Evolutionary conservation across 768 basidiomycete species (phyloP).

Genomic region (Mycena polygramma): DNA sequence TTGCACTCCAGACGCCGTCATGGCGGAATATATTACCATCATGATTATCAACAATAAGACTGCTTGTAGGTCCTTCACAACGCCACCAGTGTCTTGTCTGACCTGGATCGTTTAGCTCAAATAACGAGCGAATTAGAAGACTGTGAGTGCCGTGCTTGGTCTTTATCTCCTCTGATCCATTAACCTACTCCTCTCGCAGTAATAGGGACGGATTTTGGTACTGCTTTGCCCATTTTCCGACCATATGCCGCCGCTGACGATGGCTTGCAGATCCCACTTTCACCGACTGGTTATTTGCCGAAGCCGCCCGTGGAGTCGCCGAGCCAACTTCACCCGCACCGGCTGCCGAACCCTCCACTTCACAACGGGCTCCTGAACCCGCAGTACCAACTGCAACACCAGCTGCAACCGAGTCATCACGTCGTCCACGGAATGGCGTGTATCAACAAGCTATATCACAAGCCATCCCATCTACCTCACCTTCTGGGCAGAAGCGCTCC

Average conservation of each 20-base stretch:
- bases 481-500: conserved; percentile 71
- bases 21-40: conserved; percentile 96
- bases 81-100: conserved; percentile 20
- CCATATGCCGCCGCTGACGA: conserved; percentile 33
- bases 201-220: conserved; percentile 89
- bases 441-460: conserved; percentile 85
- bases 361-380: conserved; percentile 48
- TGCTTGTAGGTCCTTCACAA: conserved; percentile 62
- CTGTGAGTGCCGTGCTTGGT: conserved; percentile 56
- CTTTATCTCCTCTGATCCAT: conserved; percentile 6
- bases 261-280: conserved; percentile 75
- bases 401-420: conserved; percentile 40
- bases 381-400: conserved; percentile 21
- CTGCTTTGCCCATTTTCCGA: conserved; percentile 38
- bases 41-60: conserved; percentile 96
- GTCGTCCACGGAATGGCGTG: conserved; percentile 67
- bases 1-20: conserved; percentile 75
- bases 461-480: conserved; percentile 64
- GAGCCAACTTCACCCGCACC: conserved; percentile 61
- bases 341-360: conserved; percentile 51
- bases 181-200: conserved; percentile 48
- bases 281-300: conserved; percentile 90
- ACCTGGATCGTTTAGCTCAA: conserved; percentile 66
- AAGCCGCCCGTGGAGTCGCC: conserved; percentile 78
- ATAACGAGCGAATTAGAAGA: conserved; percentile 92